These are phyloP conservation scores for Fusarium xylarioides DNA, from an alignment of 2,329 filamentous ascomycete species.

Conservation along the genomic window DNA sequence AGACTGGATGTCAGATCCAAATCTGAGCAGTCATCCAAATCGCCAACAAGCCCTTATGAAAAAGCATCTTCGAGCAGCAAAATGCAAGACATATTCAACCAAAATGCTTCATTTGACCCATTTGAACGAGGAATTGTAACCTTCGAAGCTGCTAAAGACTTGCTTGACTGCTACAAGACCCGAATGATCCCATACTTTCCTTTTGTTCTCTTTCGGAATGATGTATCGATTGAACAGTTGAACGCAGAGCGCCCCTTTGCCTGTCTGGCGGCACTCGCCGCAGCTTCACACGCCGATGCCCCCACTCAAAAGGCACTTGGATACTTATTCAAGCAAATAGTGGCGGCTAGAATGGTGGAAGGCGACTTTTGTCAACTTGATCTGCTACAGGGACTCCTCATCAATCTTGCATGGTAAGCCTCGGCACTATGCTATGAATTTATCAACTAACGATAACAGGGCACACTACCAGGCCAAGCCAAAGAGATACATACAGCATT, in stretches of 20 bases:
- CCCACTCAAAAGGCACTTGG: conserved; percentile 33
- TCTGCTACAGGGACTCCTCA: conserved; percentile 44
- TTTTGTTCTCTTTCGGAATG: conserved; percentile 40
- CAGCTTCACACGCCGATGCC: conserved; percentile 29
- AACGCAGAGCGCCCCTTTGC: conserved; percentile 32
- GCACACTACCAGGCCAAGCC: conserved; percentile 45
- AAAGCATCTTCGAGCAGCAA: neutral
- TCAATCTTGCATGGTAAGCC: conserved; percentile 45
- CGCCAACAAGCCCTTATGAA: neutral
- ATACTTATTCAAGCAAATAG: conserved; percentile 38
- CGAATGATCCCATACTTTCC: conserved; percentile 43
- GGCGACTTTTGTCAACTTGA: conserved; percentile 41
- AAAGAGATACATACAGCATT: conserved; percentile 42
- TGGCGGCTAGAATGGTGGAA: conserved; percentile 25
- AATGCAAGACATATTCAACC: neutral
- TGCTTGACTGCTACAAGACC: conserved; percentile 29
- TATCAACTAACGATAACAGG: conserved; percentile 31
- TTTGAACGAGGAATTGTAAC: conserved; percentile 35
- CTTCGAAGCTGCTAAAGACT: conserved; percentile 5
- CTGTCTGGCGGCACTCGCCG: conserved; percentile 41
- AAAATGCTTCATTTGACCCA: conserved; percentile 27
- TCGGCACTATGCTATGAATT: rapidly evolving
- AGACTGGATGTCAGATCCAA: neutral
- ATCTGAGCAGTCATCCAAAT: conserved; percentile 5
- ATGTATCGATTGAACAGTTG: conserved; percentile 23